phyloP scores from a whole-genome alignment of 768 basidiomycete genomes.

The Lactarius vividus region DNA sequence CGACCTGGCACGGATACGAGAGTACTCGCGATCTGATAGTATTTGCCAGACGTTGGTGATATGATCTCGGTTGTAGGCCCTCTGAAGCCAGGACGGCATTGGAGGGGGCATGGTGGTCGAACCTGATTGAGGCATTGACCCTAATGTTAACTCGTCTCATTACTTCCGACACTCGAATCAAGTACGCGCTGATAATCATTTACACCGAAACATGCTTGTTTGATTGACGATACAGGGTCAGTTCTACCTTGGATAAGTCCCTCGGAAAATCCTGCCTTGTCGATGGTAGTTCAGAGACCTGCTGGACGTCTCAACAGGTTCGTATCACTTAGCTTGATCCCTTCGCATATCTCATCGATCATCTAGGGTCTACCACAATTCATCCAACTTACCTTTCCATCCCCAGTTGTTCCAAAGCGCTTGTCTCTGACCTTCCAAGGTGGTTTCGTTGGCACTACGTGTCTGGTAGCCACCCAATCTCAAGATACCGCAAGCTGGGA shows the following conservation, averaged over 20 bases:
- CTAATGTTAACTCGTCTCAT: slow-evolving; percentile 22
- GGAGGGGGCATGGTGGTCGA: slow-evolving; percentile 12
- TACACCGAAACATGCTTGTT: neutral
- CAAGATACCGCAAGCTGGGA: slow-evolving; percentile 46
- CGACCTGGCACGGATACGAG: slow-evolving; percentile 35
- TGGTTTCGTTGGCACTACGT: slow-evolving; percentile 75
- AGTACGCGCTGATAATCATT: slow-evolving; percentile 6
- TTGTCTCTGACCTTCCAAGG: slow-evolving; percentile 77
- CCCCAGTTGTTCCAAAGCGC: slow-evolving; percentile 52
- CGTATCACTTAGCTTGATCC: neutral
- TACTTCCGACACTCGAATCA: slow-evolving; percentile 27
- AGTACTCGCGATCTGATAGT: slow-evolving; percentile 41
- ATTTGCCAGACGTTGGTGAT: slow-evolving; percentile 36
- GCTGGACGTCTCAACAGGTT: slow-evolving; percentile 28
- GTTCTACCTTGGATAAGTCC: slow-evolving; percentile 34
- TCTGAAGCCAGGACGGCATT: slow-evolving; percentile 33
- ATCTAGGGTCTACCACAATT: slow-evolving; percentile 74
- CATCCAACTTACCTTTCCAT: slow-evolving; percentile 60
- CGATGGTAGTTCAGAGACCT: slow-evolving; percentile 33
- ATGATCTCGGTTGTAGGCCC: slow-evolving; percentile 31
- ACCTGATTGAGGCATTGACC: neutral
- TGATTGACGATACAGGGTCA: slow-evolving; percentile 29
- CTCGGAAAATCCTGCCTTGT: slow-evolving; percentile 32
- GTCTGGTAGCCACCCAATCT: slow-evolving; percentile 44
- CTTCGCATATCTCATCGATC: neutral